A percentile compares a stretch with the other conserved stretches of the same genome.
Evolutionary conservation across 495 filamentous ascomycete species (phyloP).

Genomic region (Tuber microsphaerosporum): DNA sequence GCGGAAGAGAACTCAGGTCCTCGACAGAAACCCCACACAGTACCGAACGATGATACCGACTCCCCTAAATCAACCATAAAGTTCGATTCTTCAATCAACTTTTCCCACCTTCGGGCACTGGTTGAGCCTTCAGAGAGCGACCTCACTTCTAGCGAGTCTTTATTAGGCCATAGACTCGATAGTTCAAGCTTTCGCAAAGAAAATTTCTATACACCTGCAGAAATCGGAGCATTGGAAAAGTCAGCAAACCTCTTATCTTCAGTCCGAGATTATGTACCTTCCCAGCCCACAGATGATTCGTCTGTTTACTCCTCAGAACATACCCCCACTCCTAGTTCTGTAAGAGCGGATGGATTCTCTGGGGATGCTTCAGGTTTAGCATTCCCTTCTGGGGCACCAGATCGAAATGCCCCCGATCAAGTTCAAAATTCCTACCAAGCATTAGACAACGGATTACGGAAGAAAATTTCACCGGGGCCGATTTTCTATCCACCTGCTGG

Average conservation of each 20-base stretch:
- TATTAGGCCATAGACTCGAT: neutral
- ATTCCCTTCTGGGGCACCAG: neutral
- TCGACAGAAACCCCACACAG: neutral
- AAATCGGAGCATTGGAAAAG: neutral
- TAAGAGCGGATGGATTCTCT: neutral
- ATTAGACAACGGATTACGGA: neutral
- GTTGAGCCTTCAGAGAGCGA: neutral
- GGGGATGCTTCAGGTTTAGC: neutral
- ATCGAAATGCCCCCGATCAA: neutral
- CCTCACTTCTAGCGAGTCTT: neutral
- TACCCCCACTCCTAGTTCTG: neutral
- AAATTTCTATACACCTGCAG: neutral
- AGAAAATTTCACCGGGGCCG: neutral
- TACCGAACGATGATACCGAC: neutral
- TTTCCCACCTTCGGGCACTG: neutral
- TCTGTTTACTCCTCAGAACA: neutral
- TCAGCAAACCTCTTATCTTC: neutral
- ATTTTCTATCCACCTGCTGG: neutral
- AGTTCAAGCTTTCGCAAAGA: neutral
- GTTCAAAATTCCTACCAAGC: neutral
- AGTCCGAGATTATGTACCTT: neutral
- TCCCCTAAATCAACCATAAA: neutral
- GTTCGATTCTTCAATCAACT: neutral
- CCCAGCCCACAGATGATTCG: neutral
- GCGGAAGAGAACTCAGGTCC: neutral